These are phyloP conservation scores for Penicillium paradoxum DNA, from an alignment of 495 filamentous ascomycete species.

Conservation along the genomic window DNA sequence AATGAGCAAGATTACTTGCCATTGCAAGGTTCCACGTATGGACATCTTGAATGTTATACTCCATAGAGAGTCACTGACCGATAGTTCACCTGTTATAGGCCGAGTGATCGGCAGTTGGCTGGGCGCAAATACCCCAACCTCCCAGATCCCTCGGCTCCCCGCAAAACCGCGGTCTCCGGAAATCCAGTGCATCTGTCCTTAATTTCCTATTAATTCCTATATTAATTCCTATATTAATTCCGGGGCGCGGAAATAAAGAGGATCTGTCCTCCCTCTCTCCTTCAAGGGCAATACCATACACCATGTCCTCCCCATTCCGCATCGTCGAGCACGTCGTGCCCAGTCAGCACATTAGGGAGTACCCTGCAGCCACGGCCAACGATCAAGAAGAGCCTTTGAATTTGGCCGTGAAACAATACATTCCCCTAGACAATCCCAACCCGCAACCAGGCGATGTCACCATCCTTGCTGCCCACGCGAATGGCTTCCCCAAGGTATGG, in stretches of 20 bases:
- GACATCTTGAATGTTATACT: too few species aligned
- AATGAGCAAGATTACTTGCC: too few species aligned
- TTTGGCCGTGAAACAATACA: constrained; percentile 80
- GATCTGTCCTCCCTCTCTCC: neutral
- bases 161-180: constrained; percentile 9
- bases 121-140: neutral
- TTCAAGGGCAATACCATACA: neutral
- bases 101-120: constrained; percentile 1
- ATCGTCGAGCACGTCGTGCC: constrained; percentile 59
- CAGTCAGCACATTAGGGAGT: constrained; percentile 69
- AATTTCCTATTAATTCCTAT: neutral
- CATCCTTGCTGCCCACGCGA: constrained; percentile 79
- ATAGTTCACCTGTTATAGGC: neutral
- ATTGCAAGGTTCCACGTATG: too few species aligned
- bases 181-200: neutral
- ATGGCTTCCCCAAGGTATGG: constrained; percentile 79
- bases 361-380: constrained; percentile 56
- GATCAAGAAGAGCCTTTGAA: constrained; percentile 58
- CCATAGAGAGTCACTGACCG: too few species aligned
- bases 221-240: neutral
- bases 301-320: constrained; percentile 41
- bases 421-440: constrained; percentile 57
- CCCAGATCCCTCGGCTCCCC: constrained; percentile 4
- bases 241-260: neutral
- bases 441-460: constrained; percentile 71